A percentile compares a stretch with the other conserved stretches of the same genome.
Conservation (phyloP, 2,329 filamentous ascomycete genomes). For the Blastomyces emzantsi region DNA sequence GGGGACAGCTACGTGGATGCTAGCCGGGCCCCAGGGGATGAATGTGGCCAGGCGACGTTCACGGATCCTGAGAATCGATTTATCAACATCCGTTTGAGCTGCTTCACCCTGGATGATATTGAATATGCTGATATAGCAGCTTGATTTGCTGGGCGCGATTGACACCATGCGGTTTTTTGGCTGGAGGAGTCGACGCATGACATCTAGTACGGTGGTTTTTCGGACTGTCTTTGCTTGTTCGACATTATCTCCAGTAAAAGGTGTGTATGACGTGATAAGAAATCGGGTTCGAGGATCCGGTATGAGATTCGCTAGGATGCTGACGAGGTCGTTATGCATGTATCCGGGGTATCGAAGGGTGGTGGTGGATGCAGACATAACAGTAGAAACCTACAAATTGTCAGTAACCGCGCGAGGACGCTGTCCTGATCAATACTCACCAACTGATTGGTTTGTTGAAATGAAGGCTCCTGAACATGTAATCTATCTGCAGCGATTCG, state of each 20-base stretch:
- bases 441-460: constrained; percentile 95
- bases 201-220: constrained; percentile 95
- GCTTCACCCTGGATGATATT: constrained; percentile 99
- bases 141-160: constrained; percentile 88
- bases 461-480: constrained; percentile 90
- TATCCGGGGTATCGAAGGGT: constrained; percentile 95
- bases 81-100: constrained; percentile 95
- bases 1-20: constrained; percentile 92
- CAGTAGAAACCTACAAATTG: constrained; percentile 64
- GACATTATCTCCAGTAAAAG: constrained; percentile 92
- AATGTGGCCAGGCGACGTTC: constrained; percentile 91
- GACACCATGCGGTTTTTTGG: constrained; percentile 99
- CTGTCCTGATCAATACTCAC: constrained; percentile 38
- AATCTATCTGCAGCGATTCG: constrained; percentile 90
- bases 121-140: constrained; percentile 97
- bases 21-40: constrained; percentile 96
- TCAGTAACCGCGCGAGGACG: constrained; percentile 11
- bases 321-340: constrained; percentile 99
- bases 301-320: constrained; percentile 91
- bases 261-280: constrained; percentile 96
- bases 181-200: constrained; percentile 90
- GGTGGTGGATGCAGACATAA: constrained; percentile 97
- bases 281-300: constrained; percentile 96
- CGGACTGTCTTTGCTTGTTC: constrained; percentile 96
- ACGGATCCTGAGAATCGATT: constrained; percentile 90